A percentile compares a stretch with the other conserved stretches of the same genome.
These are phyloP conservation scores for Phaseolus lunatus DNA, from an alignment of 306 rosid species.

Conservation along the genomic window DNA sequence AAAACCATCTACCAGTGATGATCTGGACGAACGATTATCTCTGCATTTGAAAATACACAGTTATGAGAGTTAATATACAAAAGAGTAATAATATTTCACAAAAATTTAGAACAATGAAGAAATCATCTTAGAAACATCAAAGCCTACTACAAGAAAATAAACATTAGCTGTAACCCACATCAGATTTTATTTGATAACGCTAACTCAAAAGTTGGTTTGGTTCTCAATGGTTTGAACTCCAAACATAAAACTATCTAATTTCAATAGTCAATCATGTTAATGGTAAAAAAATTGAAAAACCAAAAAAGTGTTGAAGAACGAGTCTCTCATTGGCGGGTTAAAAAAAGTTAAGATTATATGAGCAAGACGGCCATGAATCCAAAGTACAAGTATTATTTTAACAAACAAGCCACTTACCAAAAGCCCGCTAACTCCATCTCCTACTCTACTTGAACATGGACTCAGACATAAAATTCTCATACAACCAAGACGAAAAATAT, in stretches of 20 bases:
- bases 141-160: constrained; percentile 5
- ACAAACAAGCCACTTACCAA: too few relatives aligned
- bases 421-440: too few relatives aligned
- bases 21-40: constrained; percentile 74
- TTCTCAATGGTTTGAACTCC: constrained; percentile 4
- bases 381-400: too few relatives aligned
- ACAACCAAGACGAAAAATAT: too few relatives aligned
- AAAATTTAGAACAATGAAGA: not conserved
- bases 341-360: too few relatives aligned
- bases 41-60: constrained; percentile 56
- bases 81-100: not conserved
- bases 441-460: too few relatives aligned
- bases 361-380: too few relatives aligned
- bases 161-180: constrained; percentile 21
- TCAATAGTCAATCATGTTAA: constrained; percentile 27
- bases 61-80: constrained; percentile 18
- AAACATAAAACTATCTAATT: constrained; percentile 26
- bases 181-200: too few relatives aligned
- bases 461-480: too few relatives aligned
- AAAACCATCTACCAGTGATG: constrained; percentile 67
- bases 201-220: not conserved
- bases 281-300: constrained; percentile 18
- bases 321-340: too few relatives aligned
- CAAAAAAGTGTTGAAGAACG: too few relatives aligned
- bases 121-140: constrained; percentile 20